Evolutionary conservation across 1,139 yeast genomes (phyloP), one percentile per base, ranked within the genome.

Genomic region (Pichia sp.): DNA sequence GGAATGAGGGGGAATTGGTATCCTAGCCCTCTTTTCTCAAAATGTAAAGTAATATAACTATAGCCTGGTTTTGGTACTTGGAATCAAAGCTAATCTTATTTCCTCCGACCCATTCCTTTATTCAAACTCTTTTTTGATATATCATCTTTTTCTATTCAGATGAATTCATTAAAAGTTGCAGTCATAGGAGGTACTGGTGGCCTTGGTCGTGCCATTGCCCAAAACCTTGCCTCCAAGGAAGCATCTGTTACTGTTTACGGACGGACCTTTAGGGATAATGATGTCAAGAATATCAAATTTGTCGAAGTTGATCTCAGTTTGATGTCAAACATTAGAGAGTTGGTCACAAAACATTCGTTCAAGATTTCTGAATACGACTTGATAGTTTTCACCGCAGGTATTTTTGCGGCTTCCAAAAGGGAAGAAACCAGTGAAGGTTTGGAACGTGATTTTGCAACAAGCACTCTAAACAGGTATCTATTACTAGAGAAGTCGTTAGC

Each of bases 131-230:
- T 23, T 23, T 23, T 23, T 23, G 26, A 23, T 23, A 23, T 23
- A 23, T 23, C 26, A 23, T 23, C 26, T 23, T 23, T 23, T 26
- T 26, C 7, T 26, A 4, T 5, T 26, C 5, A 26, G 29, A 41
- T 41, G 46, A 8, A 23, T 36, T 42, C 47, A 15, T 42, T 67
- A 10, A 62, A 67, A 8, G 68, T 70, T 0, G 59, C 65, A 1
- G 58, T 72, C n/a, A 60, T 72, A 36, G 76, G 76, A 32, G 76
- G 76, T 13, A 73, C 75, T 1, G 71, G 71, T 51, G 76, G 76
- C 4, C 55, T 72, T 3, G 76, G 76, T 8, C 66, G 72, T 26
- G 68, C 74, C 2, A 59, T 72, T 15, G 57, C 66, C 8, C 57
- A 55, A 13, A 54, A 51, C 6, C 54, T 69, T 26, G 69, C 71